These are phyloP conservation scores for Astrothelium macrocarpum DNA, from an alignment of 495 filamentous ascomycete species.

Conservation along the genomic window DNA sequence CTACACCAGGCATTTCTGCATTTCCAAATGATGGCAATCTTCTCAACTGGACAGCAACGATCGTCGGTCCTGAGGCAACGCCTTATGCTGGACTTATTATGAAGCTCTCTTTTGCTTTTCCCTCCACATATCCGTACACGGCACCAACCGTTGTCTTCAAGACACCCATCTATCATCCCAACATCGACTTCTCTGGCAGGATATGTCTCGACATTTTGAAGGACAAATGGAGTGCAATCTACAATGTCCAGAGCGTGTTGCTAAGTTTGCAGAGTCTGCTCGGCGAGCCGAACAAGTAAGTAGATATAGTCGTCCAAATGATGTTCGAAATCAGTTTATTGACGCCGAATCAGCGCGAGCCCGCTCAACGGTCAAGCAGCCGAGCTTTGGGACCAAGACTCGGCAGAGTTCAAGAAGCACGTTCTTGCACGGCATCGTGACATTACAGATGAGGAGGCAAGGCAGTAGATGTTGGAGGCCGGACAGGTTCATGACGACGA, in stretches of 20 bases:
- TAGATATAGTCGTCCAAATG: neutral
- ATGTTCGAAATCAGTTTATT: neutral
- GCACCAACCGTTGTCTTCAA: constrained; percentile 73
- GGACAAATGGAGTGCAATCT: constrained; percentile 94
- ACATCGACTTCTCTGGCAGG: constrained; percentile 34
- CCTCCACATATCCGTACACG: constrained; percentile 84
- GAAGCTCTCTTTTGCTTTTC: constrained; percentile 89
- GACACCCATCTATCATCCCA: constrained; percentile 38
- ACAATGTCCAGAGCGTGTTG: constrained; percentile 88
- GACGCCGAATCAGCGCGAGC: constrained; percentile 47
- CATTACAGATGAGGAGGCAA: constrained; percentile 43
- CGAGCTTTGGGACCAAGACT: constrained; percentile 87
- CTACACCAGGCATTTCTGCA: constrained; percentile 86
- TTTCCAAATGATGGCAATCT: constrained; percentile 93
- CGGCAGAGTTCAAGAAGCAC: constrained; percentile 72
- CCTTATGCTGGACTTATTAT: constrained; percentile 82
- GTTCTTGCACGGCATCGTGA: constrained; percentile 57
- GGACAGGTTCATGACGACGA: neutral
- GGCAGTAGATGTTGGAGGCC: neutral
- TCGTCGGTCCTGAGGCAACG: constrained; percentile 82
- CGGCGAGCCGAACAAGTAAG: constrained; percentile 92
- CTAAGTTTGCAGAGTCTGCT: constrained; percentile 91
- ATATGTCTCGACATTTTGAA: constrained; percentile 80
- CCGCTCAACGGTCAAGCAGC: constrained; percentile 95
- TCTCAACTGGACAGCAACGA: constrained; percentile 83